Evolutionary conservation across 2,329 filamentous ascomycete species (phyloP).

Genomic region (Botrytis medusae): DNA sequence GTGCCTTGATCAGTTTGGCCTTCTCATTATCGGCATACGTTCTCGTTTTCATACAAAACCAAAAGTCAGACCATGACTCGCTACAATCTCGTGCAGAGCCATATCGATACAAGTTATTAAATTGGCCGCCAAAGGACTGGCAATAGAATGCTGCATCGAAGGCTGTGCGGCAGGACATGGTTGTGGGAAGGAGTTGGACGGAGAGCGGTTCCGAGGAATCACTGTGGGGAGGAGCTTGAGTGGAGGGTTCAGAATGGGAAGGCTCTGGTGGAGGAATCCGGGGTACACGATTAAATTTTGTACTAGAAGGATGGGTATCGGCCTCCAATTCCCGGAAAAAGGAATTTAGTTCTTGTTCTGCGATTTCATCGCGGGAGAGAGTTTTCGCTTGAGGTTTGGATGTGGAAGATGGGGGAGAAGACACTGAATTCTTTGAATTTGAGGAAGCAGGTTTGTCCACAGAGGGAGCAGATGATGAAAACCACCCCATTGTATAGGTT

Average conservation of each 20-base stretch:
- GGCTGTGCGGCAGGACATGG: slow-evolving; percentile 84
- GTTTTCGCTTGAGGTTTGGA: slow-evolving; percentile 25
- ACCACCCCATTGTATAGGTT: slow-evolving; percentile 57
- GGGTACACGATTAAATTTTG: slow-evolving; percentile 36
- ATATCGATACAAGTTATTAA: slow-evolving; percentile 86
- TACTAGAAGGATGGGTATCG: slow-evolving; percentile 30
- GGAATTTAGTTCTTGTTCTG: slow-evolving; percentile 39
- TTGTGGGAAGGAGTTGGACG: slow-evolving; percentile 71
- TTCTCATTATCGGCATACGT: slow-evolving; percentile 59
- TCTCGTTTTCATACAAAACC: slow-evolving; percentile 92
- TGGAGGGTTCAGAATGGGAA: background rate
- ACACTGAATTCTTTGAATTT: slow-evolving; percentile 1
- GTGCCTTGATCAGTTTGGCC: slow-evolving; percentile 46
- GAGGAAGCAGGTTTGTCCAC: slow-evolving; percentile 24
- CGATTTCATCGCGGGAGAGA: slow-evolving; percentile 36
- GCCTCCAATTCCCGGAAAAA: slow-evolving; percentile 41
- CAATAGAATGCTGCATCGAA: slow-evolving; percentile 96
- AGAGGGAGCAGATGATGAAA: slow-evolving; percentile 49
- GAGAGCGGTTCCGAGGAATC: slow-evolving; percentile 48
- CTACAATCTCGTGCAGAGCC: slow-evolving; percentile 74
- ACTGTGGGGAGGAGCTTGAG: slow-evolving; percentile 24
- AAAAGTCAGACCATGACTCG: slow-evolving; percentile 90
- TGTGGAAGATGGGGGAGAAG: slow-evolving; percentile 27
- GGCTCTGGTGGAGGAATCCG: slow-evolving; percentile 24
- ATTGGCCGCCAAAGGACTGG: slow-evolving; percentile 86